Base-by-base conservation (phyloP, 1,139 yeast species). In the Saccharomycopsis phalli region DNA sequence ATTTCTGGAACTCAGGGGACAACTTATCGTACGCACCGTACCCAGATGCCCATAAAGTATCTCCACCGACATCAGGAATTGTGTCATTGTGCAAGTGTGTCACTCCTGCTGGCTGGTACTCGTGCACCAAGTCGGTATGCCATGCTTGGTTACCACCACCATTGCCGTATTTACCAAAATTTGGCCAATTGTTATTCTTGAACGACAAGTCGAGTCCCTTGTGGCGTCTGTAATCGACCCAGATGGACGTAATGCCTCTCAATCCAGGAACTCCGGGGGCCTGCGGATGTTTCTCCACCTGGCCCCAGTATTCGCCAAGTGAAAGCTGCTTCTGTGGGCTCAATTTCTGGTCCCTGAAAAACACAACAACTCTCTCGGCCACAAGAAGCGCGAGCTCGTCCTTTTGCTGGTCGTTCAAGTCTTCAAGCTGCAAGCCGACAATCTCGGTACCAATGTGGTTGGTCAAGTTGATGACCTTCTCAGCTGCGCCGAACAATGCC, bases 381-480 rank as follows among this genome's bases (percentile, higher is more conserved):
- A 69, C 59, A 37, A 71, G 54, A 31, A 68, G 53, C 8, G 76
- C 76, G 53, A 71, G 56, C 49, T 69, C 80, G 50, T 71, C 78
- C 48, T 62, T 65, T 49, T 72, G 79, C 50, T 71, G 53, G 49
- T 71, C 71, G 41, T 53, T 61, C 47, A 74, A 62, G 26, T 71
- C 73, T 14, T 58, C 55, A 42, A 73, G 57, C 53, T 74, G 77
- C 41, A 73, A 54, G 2, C 76, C 77, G 38, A 69, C 67, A 51
- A 74, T 62, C 51, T 72, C 77, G n/a, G 76, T 71, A 45, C 79
- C 79, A 45, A 71, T 57, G 45, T 68, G 65, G 45, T 65, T 67
- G 36, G 76, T 68, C 48, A 70, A 58, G 45, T 71, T 48, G 31
- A 50, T 62, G 16, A 71, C 74, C 50, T 69, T 69, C 42, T 56